Evolutionary conservation across 2,329 filamentous ascomycete genomes (phyloP).

Genomic region (Sporothrix protearum): DNA sequence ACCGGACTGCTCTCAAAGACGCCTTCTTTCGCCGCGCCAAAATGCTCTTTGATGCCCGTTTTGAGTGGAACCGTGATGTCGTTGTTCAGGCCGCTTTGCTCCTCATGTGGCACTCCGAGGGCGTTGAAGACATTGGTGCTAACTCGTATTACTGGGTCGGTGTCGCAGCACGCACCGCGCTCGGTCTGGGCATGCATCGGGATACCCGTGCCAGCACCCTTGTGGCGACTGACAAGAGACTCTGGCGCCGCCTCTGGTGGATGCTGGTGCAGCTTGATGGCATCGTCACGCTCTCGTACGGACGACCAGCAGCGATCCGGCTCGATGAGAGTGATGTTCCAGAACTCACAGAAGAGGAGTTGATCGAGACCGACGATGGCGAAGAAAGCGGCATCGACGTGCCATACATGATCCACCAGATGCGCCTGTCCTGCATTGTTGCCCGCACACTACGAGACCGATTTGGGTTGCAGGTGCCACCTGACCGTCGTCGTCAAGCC

Average conservation of each 20-base stretch:
- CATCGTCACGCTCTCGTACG: conserved; percentile 16
- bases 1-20: conserved; percentile 37
- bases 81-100: conserved; percentile 54
- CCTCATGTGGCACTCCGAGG: conserved; percentile 54
- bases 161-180: conserved; percentile 49
- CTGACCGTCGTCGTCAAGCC: conserved; percentile 10
- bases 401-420: conserved; percentile 14
- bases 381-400: conserved; percentile 12
- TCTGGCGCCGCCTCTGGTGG: conserved; percentile 32
- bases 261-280: conserved; percentile 20
- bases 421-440: conserved; percentile 19
- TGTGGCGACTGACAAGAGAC: conserved; percentile 35
- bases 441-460: conserved; percentile 19
- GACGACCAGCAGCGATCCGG: conserved; percentile 6
- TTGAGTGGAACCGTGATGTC: conserved; percentile 51
- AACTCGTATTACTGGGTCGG: conserved; percentile 54
- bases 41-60: conserved; percentile 50
- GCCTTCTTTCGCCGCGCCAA: conserved; percentile 53
- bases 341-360: not conserved
- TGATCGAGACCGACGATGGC: not conserved
- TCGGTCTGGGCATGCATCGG: conserved; percentile 52
- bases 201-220: conserved; percentile 34
- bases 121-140: conserved; percentile 52
- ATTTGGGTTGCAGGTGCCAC: conserved; percentile 20
- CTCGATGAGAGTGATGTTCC: conserved; percentile 20